A percentile compares a stretch with the other conserved stretches of the same genome.
phyloP scores from a whole-genome alignment of 2,329 filamentous ascomycete genomes.

The Truncatella angustata region DNA sequence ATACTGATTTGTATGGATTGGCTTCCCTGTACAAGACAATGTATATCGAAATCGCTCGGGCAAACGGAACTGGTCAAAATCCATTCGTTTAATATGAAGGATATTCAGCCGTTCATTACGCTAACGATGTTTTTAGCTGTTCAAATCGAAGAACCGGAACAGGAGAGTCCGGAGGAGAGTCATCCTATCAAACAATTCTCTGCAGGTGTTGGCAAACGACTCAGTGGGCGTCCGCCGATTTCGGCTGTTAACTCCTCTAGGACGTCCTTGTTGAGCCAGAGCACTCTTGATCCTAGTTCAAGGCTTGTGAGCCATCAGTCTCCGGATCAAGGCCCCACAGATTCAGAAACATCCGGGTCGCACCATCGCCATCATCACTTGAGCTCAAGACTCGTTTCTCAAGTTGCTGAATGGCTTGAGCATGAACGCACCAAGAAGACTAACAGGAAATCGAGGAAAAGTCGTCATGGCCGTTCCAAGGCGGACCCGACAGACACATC shows the following conservation, averaged over 20 bases:
- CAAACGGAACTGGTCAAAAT: neutral
- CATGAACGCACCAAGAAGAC: slow-evolving; percentile 71
- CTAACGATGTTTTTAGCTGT: slow-evolving; percentile 41
- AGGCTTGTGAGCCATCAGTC: slow-evolving; percentile 23
- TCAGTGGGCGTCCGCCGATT: slow-evolving; percentile 40
- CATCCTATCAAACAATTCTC: slow-evolving; percentile 43
- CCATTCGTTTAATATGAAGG: neutral
- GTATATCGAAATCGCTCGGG: neutral
- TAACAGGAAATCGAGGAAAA: slow-evolving; percentile 48
- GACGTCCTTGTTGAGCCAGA: slow-evolving; percentile 41
- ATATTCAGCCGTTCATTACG: neutral
- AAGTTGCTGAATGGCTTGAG: slow-evolving; percentile 81
- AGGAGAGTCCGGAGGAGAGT: slow-evolving; percentile 32
- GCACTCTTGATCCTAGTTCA: slow-evolving; percentile 31
- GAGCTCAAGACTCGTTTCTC: slow-evolving; percentile 62
- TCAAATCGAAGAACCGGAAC: slow-evolving; percentile 55
- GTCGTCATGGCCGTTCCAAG: slow-evolving; percentile 39
- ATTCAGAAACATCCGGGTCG: slow-evolving; percentile 27
- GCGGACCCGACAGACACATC: slow-evolving; percentile 32
- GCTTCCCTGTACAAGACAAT: too few relatives aligned
- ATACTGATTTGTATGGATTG: too few relatives aligned
- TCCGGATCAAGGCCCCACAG: slow-evolving; percentile 22
- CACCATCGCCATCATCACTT: slow-evolving; percentile 31
- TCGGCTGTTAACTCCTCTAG: slow-evolving; percentile 39
- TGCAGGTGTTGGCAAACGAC: slow-evolving; percentile 39